A percentile compares a stretch with the other conserved stretches of the same genome.
Conservation (phyloP, 2,329 filamentous ascomycete species). For the Stylonectria norvegica region DNA sequence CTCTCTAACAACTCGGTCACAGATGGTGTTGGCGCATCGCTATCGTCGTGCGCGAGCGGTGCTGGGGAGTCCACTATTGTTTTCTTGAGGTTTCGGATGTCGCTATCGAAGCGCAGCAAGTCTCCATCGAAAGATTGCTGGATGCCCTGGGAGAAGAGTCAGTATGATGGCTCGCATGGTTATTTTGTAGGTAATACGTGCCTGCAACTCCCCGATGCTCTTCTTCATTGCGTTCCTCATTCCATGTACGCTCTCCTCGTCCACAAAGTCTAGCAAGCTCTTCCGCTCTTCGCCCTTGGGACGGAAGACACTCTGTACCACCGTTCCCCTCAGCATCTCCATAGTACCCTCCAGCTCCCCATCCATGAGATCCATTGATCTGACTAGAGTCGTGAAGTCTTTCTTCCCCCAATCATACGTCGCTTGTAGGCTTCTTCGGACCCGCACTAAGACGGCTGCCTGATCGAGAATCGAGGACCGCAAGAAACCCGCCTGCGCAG, state of each 20-base stretch:
- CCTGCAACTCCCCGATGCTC: conserved; percentile 68
- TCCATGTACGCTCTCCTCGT: conserved; percentile 64
- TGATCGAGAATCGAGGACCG: conserved; percentile 59
- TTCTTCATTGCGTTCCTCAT: conserved; percentile 65
- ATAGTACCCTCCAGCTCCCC: conserved; percentile 64
- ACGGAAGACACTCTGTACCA: conserved; percentile 62
- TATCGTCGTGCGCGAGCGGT: conserved; percentile 31
- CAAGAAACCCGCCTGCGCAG: conserved; percentile 66
- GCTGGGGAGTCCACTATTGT: conserved; percentile 45
- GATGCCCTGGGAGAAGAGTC: conserved; percentile 43
- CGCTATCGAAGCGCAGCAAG: conserved; percentile 69
- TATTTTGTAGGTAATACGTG: conserved; percentile 25
- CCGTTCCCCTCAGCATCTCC: conserved; percentile 58
- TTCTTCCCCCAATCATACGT: conserved; percentile 57
- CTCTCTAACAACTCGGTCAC: conserved; percentile 55
- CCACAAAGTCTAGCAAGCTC: conserved; percentile 72
- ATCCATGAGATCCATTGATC: conserved; percentile 64
- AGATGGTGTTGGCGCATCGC: conserved; percentile 31
- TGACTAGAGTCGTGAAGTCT: conserved; percentile 60
- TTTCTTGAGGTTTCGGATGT: conserved; percentile 64
- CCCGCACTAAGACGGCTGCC: conserved; percentile 47
- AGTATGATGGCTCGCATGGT: conserved; percentile 3
- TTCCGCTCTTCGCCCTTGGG: conserved; percentile 56
- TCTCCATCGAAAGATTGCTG: conserved; percentile 75
- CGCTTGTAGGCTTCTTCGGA: conserved; percentile 49